Conservation (phyloP, 495 filamentous ascomycete genomes). For the Lepraria neglecta region DNA sequence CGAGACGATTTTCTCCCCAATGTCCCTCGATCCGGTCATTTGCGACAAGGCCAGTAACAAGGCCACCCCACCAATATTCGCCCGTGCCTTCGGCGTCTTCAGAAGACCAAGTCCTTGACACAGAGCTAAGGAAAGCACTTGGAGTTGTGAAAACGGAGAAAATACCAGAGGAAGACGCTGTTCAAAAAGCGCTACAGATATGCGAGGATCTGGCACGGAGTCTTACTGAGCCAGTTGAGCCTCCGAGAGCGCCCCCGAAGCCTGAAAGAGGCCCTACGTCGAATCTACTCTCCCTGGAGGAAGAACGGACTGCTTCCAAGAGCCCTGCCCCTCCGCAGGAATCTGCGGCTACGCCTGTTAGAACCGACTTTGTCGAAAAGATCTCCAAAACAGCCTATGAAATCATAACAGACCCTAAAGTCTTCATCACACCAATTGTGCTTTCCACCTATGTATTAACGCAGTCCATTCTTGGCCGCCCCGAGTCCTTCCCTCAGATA, state of each 20-base stretch:
- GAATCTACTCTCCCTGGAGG: constrained; percentile 47
- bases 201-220: constrained; percentile 41
- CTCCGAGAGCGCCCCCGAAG: constrained; percentile 19
- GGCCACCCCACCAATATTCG: background rate
- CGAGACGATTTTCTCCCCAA: background rate
- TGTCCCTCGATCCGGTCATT: background rate
- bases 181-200: constrained; percentile 39
- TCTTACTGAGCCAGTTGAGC: constrained; percentile 34
- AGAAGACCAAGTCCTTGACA: constrained; percentile 3
- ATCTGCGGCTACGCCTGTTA: constrained; percentile 24
- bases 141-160: constrained; percentile 28
- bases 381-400: constrained; percentile 53
- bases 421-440: constrained; percentile 71
- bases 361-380: constrained; percentile 34
- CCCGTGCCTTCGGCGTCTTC: background rate
- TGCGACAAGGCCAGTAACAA: background rate
- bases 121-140: constrained; percentile 18
- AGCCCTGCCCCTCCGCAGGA: constrained; percentile 12
- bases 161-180: constrained; percentile 37
- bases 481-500: constrained; percentile 67
- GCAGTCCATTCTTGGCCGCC: constrained; percentile 62
- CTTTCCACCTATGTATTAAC: constrained; percentile 64
- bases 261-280: constrained; percentile 41
- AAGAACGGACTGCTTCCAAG: constrained; percentile 26
- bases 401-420: constrained; percentile 64